A percentile compares a stretch with the other conserved stretches of the same genome.
Evolutionary conservation across 1,284 basidiomycete genomes (phyloP).

Genomic region (Microbotryomycetes sp.): DNA sequence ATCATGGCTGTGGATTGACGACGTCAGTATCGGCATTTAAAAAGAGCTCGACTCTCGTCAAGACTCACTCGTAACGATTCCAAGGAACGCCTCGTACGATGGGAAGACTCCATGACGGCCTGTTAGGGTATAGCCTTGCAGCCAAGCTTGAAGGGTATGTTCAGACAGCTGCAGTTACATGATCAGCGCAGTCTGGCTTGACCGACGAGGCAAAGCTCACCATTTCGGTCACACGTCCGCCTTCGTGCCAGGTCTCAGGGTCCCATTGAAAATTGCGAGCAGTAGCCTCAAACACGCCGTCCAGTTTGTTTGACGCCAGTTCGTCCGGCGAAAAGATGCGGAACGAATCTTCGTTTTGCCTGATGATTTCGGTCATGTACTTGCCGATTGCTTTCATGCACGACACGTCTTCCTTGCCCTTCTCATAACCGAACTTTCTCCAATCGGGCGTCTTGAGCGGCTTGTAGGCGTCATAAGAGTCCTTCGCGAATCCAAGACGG

Average conservation of each 20-base stretch:
- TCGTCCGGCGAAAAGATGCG: conserved; percentile 89
- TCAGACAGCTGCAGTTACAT: conserved; percentile 35
- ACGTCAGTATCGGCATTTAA: background rate
- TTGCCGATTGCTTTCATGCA: conserved; percentile 69
- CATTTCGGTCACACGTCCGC: conserved; percentile 76
- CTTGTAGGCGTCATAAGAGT: conserved; percentile 57
- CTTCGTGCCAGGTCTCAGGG: conserved; percentile 49
- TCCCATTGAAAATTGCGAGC: conserved; percentile 74
- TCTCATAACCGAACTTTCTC: conserved; percentile 50
- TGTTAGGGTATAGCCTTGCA: conserved; percentile 39
- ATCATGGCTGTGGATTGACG: conserved; percentile 14
- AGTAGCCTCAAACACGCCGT: conserved; percentile 55
- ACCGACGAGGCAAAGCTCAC: conserved; percentile 84
- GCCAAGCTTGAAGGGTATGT: conserved; percentile 26
- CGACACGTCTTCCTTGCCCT: conserved; percentile 52
- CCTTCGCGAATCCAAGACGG: conserved; percentile 58
- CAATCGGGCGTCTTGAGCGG: conserved; percentile 61
- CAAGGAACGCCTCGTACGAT: conserved; percentile 78
- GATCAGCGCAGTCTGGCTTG: conserved; percentile 52
- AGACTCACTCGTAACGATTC: conserved; percentile 48
- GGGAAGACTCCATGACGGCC: conserved; percentile 76
- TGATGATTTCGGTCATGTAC: conserved; percentile 46
- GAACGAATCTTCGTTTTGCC: conserved; percentile 65
- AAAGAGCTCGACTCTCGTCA: conserved; percentile 1
- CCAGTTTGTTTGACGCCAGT: conserved; percentile 80